Evolutionary conservation across 192 early-diverging fungal species (phyloP).

Genomic region (Radiomyces spectabilis): DNA sequence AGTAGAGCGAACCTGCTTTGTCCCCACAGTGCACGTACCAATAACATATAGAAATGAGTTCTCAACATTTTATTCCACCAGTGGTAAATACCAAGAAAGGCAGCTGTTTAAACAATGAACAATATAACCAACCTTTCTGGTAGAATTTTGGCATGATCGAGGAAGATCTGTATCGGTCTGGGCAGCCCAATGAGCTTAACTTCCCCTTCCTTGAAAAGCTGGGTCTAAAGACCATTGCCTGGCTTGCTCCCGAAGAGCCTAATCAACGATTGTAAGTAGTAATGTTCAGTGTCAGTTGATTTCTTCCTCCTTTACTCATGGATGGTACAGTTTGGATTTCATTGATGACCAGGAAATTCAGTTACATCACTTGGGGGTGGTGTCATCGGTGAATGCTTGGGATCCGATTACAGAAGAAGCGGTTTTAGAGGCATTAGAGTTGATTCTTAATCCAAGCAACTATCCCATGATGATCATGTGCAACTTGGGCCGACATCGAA

Average conservation of each 20-base stretch:
- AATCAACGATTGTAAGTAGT: constrained; percentile 78
- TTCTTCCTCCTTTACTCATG: constrained; percentile 1
- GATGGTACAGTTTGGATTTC: constrained; percentile 85
- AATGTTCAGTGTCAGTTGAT: no score
- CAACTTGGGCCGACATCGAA: constrained; percentile 94
- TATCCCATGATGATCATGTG: constrained; percentile 99
- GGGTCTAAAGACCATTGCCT: constrained; percentile 88
- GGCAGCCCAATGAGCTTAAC: constrained; percentile 98
- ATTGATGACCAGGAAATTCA: constrained; percentile 98
- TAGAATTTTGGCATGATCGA: constrained; percentile 98
- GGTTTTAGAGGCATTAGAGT: constrained; percentile 81
- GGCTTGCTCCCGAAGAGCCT: constrained; percentile 95
- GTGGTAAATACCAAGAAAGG: constrained; percentile 35
- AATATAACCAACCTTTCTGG: neutral
- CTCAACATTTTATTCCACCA: constrained; percentile 75
- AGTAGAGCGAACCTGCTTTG: no score
- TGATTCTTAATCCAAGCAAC: constrained; percentile 79
- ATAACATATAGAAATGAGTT: constrained; percentile 44
- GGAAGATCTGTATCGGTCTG: constrained; percentile 92
- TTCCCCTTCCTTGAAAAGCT: constrained; percentile 98
- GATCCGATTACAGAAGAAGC: constrained; percentile 98
- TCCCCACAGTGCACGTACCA: no score
- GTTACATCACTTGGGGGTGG: constrained; percentile 84
- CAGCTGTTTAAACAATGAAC: neutral
- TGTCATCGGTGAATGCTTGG: constrained; percentile 82